phyloP scores from a whole-genome alignment of 495 filamentous ascomycete genomes.

The Daldinia vernicosa region DNA sequence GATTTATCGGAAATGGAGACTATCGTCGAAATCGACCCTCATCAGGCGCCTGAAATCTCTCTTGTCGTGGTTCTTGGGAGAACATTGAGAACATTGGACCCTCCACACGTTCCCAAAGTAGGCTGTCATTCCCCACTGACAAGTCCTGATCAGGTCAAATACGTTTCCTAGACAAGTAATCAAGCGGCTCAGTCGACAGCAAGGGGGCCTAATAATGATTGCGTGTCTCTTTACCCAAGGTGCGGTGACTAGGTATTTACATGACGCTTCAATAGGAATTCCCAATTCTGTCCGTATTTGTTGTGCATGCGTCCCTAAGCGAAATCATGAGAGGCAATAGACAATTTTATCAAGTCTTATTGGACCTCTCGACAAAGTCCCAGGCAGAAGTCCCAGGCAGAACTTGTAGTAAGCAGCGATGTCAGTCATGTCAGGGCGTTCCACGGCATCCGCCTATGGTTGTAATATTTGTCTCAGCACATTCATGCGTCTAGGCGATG shows the following conservation, averaged over 20 bases:
- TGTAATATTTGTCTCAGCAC: constrained; percentile 38
- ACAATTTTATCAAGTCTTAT: constrained; percentile 12
- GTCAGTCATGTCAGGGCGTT: constrained; percentile 30
- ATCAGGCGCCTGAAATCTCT: constrained; percentile 17
- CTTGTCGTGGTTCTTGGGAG: too few relatives aligned
- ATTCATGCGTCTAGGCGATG: constrained; percentile 7
- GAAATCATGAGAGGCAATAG: constrained; percentile 26
- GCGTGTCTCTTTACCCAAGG: constrained; percentile 16
- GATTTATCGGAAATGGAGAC: constrained; percentile 20
- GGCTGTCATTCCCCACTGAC: constrained; percentile 16
- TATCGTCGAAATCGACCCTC: constrained; percentile 18
- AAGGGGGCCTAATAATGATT: constrained; percentile 17
- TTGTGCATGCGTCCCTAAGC: constrained; percentile 22
- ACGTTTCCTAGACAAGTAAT: constrained; percentile 1
- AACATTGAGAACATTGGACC: too few relatives aligned
- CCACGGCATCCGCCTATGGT: constrained; percentile 34
- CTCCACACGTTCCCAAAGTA: not conserved
- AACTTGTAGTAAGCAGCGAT: constrained; percentile 31
- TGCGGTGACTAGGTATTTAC: not conserved
- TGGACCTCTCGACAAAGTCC: constrained; percentile 20
- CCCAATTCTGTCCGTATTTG: not conserved
- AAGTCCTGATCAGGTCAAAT: constrained; percentile 8
- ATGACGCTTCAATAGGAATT: constrained; percentile 2
- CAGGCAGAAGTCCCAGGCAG: not conserved
- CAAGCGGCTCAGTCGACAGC: constrained; percentile 18